Base-by-base conservation (phyloP, 108 stramenopile genomes). In the Conticribra guillardii region DNA sequence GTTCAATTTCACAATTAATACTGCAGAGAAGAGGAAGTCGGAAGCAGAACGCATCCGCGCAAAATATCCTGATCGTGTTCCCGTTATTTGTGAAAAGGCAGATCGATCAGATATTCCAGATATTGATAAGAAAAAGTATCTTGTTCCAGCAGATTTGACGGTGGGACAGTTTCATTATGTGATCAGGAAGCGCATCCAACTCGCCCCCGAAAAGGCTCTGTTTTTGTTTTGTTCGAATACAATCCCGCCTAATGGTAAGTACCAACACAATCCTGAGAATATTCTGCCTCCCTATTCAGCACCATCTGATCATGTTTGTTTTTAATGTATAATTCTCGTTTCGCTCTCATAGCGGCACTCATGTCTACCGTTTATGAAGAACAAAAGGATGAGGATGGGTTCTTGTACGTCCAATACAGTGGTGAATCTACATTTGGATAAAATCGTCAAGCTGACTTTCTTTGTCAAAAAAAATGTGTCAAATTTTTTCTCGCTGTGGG, bases 131-230 rank as follows among this genome's bases (percentile, higher is more conserved):
- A 98, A 99, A 73, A 96, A 94, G 76, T 97, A 97, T 74, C 82
- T 97, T 55, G 98, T 98, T 21, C 98, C 98, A 3, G 87, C 92
- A 2, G 98, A 98, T 81, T 78, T 98, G 67, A 97, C 96, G 5
- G 94, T 96, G 41, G 97, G 97, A 5, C 99, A 99, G 72, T 99
- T 98, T 72, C 92, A 98, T 60, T 98, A 98, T 74, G 99, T 99
- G 28, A 98, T 99, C 61, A 94, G 98, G 50, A 99, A 98, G 85
- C 90, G 99, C 26, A 97, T 98, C 76, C 97, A 98, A 78, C 84
- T 91, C 34, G 89, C 87, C 48, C 94, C 94, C 1, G 94, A 95
- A 74, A 95, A 95, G 85, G 94, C 94, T 7, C 66, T 95, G 31
- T 95, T 95, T 64, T 58, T 95, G 24, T 95, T 95, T 67, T 92